phyloP scores from a whole-genome alignment of 768 basidiomycete genomes.

The Tulasnella calospora region DNA sequence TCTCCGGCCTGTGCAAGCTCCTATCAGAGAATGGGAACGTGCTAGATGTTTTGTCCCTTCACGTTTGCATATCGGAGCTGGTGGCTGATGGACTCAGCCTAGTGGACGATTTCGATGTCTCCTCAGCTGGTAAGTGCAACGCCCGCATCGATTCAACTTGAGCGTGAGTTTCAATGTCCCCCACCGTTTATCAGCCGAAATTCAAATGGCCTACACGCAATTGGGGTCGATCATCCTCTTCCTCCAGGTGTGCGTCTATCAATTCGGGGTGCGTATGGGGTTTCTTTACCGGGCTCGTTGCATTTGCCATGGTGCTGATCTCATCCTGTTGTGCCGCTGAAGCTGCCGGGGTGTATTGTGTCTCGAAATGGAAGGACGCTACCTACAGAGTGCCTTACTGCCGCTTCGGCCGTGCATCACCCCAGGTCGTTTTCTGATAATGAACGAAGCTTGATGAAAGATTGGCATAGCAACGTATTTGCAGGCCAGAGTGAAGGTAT shows the following conservation, averaged over 20 bases:
- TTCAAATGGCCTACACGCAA: conserved; percentile 13
- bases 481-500: conserved; percentile 27
- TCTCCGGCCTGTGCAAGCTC: background rate
- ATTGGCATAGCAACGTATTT: conserved; percentile 26
- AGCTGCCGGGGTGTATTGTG: conserved; percentile 13
- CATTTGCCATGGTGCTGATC: background rate
- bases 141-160: background rate
- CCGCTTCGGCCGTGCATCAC: background rate
- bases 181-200: conserved; percentile 12
- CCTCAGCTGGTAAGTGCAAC: conserved; percentile 9
- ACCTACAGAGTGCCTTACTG: conserved; percentile 10
- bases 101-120: conserved; percentile 19
- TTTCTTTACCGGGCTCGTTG: too few species aligned
- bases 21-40: conserved; percentile 4
- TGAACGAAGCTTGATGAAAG: conserved; percentile 10
- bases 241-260: conserved; percentile 23
- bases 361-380: conserved; percentile 1
- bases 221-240: conserved; percentile 27
- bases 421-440: background rate
- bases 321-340: background rate
- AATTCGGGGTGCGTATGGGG: conserved; percentile 16
- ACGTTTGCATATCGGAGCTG: conserved; percentile 14
- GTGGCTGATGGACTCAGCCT: conserved; percentile 8
- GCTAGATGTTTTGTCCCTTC: conserved; percentile 27
- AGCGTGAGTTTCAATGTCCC: background rate